Evolutionary conservation across 352 stramenopile genomes (phyloP), one percentile per base, ranked within the genome.

Genomic region (Phytophthora fragariae): DNA sequence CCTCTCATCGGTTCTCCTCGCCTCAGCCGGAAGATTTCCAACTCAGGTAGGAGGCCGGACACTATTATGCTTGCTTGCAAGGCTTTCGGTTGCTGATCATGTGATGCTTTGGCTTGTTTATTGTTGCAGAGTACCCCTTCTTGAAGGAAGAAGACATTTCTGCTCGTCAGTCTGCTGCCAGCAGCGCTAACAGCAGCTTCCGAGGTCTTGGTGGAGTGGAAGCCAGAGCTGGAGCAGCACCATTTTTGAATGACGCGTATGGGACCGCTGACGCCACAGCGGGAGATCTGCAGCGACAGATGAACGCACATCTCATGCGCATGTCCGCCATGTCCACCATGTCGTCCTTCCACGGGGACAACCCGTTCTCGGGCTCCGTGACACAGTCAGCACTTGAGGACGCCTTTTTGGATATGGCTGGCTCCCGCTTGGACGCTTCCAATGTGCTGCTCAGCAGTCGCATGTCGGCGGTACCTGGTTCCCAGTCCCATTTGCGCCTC

Each of bases 341-440:
- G 68, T 90, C 84, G 17, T 91, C 82, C 0, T 87, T 91, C 60
- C 82, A 86, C 35, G 82, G 76, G 6, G 81, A 90, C 35, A 85
- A 86, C 29, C 82, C 82, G 5, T 93, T 94, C 60, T 75, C 75
- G 15, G 83, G 71, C 19, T 96, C 88, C 8, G 62, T 96, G 17
- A 96, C 87, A 1, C 89, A 95, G 60, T 96, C 89, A 5, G 88
- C 88, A 12, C 75, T 96, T 24, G 89, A 93, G 77, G 89, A 96
- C 10, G 89, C 89, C 10, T 95, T 96, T 55, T 72, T 96, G 29
- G 89, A 96, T 55, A 92, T 96, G 85, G 88, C 89, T 2, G 88
- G 88, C 19, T 95, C 88, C 0, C 84, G 85, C 3, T 72, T 95
- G 39, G 88, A 95, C 44, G 74, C 85, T 41, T 93, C 88, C 12